Percentiles rank a stretch among this genome's conserved stretches.
phyloP scores from a whole-genome alignment of 2,329 filamentous ascomycete species.

The Furcasterigmium furcatum region DNA sequence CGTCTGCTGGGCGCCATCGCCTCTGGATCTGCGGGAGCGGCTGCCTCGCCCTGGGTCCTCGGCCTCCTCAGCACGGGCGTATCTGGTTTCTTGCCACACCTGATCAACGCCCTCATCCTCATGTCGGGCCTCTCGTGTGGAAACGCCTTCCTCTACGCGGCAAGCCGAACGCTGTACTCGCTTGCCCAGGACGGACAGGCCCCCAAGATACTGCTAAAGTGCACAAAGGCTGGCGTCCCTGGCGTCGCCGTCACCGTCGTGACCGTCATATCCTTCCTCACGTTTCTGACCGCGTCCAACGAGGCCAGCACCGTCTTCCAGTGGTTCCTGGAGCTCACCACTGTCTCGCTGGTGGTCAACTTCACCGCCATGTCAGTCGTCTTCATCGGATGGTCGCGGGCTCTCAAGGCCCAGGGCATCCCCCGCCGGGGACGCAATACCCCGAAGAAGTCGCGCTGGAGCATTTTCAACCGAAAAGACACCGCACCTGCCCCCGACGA shows the following conservation, averaged over 20 bases:
- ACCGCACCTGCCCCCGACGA: too few relatives aligned
- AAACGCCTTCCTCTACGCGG: constrained; percentile 54
- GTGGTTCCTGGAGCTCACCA: too few relatives aligned
- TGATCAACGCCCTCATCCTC: constrained; percentile 57
- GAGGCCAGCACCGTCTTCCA: constrained; percentile 44
- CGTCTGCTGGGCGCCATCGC: constrained; percentile 37
- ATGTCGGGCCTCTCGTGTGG: constrained; percentile 54
- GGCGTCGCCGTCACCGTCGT: constrained; percentile 53
- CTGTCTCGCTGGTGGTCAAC: too few relatives aligned
- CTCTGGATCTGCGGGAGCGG: constrained; percentile 33
- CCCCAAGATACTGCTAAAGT: constrained; percentile 45
- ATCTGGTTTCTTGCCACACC: constrained; percentile 44
- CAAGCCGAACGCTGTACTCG: constrained; percentile 52
- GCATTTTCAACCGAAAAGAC: too few relatives aligned
- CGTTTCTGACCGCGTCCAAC: constrained; percentile 47
- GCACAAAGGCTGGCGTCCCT: constrained; percentile 56
- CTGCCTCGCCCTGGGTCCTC: constrained; percentile 61
- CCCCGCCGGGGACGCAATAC: too few relatives aligned
- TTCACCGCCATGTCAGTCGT: too few relatives aligned
- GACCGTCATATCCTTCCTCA: constrained; percentile 50
- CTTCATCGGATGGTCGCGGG: too few relatives aligned
- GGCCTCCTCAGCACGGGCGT: constrained; percentile 55
- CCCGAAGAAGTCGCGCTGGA: too few relatives aligned
- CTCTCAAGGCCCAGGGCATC: too few relatives aligned
- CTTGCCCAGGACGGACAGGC: constrained; percentile 52